Evolutionary conservation across 768 basidiomycete species (phyloP), one percentile per base, ranked within the genome.

Genomic region (Pleurotus pulmonarius): DNA sequence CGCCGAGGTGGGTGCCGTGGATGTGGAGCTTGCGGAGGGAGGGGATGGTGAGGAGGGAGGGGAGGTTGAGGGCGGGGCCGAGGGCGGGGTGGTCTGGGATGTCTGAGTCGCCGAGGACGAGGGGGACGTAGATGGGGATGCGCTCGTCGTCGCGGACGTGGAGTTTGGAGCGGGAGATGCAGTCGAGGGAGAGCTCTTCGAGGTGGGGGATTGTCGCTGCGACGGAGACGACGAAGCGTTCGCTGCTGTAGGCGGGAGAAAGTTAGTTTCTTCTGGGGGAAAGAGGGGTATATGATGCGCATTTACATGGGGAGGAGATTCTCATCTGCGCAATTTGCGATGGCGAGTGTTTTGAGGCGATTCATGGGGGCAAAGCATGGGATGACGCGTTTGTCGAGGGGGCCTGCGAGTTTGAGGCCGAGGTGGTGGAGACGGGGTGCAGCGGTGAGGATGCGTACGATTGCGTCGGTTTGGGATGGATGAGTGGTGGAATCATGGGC

Each of bases 1-100:
- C 83, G 13, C 86, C 87, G 56, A 90, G 77, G 69, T 88, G 88
- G 0, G 86, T 88, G 64, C 88, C 87, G 56, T 78, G 79, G 62
- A 90, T 82, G 43, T 76, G 76, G 60, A 90, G 83, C 60, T 77
- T 78, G 25, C 74, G 77, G 39, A 90, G 81, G 45, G 80, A 74
- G 5, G 85, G 78, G 46, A 90, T 76, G 60, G 79, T 78, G 48
- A 90, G 77, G 53, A 90, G 81, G 11, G 80, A 83, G 1, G 88
- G 87, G 1, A 90, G 79, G 16, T 73, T 76, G 49, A 90, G 82
- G 40, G 82, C 78, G 16, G 78, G 69, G 38, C 82, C 85, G 58
- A 85, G 70, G 44, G 73, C 12, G 52, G 79, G 75, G 69, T 83
- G 82, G 54, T 73, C 70, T 29, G 84, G 82, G 64, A 88, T 76